Base-by-base conservation (phyloP, 2,329 filamentous ascomycete species). In the Spiromastix sp. region DNA sequence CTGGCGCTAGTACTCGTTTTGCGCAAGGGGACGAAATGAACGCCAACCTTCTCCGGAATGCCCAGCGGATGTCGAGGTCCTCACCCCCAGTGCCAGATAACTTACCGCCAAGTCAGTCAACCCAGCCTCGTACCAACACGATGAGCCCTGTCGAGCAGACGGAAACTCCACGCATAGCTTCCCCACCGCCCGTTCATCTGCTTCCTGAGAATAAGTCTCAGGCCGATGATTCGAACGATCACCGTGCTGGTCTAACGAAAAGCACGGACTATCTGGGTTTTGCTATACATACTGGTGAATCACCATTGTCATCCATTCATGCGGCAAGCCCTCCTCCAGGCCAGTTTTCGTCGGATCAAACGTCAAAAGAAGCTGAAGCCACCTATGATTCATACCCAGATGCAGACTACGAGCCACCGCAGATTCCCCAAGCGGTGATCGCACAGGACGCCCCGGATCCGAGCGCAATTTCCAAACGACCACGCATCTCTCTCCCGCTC, bases 21-120 rank as follows among this genome's bases (percentile, higher is more conserved):
- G 66, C 60, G 11, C 48, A 48, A 11, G 52, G 59, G 21, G 63
- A 65, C 39, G 62, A 66, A 12, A 67, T 68, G 52, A 64, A 66
- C 36, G 64, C 70, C 28, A 64, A 66, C 37, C 60, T 79, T 15
- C 49, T 78, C 30, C 58, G 62, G 32, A 74, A 77, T 49, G 73
- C 73, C 10, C 68, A 72, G 46, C 57, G 65, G 17, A 76, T 77
- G 66, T 74, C 74, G 7, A 65, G 64, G 7, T 71, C 70, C 3
- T 57, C 63, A 30, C 67, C 69, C n/a, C 56, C 60, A n/a, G 30
- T 33, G 12, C 29, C 28, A 8, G 39, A 41, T n/a, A 24, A n/a
- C 7, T 24, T 18, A 12, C 27, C 25, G 5, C 16, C 33, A 17
- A 16, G 18, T 15, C 12, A 19, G 12, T 20, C 27, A 2, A 29